A percentile compares a stretch with the other conserved stretches of the same genome.
phyloP scores from a whole-genome alignment of 192 early-diverging fungal species.

The Coemansia aciculifera region DNA sequence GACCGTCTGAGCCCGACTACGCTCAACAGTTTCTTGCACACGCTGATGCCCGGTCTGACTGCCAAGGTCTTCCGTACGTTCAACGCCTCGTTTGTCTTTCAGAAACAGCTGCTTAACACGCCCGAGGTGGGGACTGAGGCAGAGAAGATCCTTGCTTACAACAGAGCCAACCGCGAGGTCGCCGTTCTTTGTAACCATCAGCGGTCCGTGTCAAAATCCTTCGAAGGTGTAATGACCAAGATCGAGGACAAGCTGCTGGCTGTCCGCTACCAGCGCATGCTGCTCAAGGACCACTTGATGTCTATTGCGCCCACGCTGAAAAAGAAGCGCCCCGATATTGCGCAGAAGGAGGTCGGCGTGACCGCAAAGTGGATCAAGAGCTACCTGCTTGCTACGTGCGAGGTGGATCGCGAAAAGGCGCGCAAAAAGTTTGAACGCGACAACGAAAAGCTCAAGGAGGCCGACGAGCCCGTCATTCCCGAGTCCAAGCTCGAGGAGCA shows the following conservation, averaged over 20 bases:
- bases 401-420: slow-evolving; percentile 73
- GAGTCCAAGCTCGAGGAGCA: slow-evolving; percentile 59
- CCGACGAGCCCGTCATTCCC: slow-evolving; percentile 57
- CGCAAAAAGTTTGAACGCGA: slow-evolving; percentile 70
- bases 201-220: slow-evolving; percentile 78
- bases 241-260: slow-evolving; percentile 85
- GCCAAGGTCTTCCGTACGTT: slow-evolving; percentile 99
- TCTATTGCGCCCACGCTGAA: slow-evolving; percentile 73
- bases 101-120: slow-evolving; percentile 79
- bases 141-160: slow-evolving; percentile 91
- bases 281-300: slow-evolving; percentile 68
- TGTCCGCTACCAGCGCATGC: slow-evolving; percentile 83
- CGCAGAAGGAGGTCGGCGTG: slow-evolving; percentile 71
- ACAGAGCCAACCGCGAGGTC: slow-evolving; percentile 93
- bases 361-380: slow-evolving; percentile 75
- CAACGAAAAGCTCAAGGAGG: slow-evolving; percentile 76
- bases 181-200: slow-evolving; percentile 99
- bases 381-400: slow-evolving; percentile 60
- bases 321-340: slow-evolving; percentile 70
- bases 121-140: slow-evolving; percentile 63
- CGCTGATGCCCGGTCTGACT: slow-evolving; percentile 86
- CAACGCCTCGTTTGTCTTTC: slow-evolving; percentile 94
- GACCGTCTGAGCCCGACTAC: slow-evolving; percentile 82
- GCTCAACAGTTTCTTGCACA: slow-evolving; percentile 88
- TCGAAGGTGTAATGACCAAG: slow-evolving; percentile 72